phyloP scores from a whole-genome alignment of 75 land plant species.

The Cupressus sempervirens region DNA sequence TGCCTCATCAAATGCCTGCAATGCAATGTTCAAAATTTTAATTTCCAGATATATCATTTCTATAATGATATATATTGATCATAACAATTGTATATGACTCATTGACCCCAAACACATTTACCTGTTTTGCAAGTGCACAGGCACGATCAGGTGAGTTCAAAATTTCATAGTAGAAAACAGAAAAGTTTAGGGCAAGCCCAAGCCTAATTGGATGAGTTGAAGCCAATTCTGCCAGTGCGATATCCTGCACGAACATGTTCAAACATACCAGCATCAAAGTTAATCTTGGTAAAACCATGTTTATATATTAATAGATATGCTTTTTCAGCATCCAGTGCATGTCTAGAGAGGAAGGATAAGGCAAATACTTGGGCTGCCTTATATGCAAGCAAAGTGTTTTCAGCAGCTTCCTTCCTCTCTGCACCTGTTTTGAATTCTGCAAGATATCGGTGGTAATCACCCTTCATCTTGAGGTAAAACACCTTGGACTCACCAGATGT shows the following conservation, averaged over 20 bases:
- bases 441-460: slow-evolving; percentile 66
- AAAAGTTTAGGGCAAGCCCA: slow-evolving; percentile 73
- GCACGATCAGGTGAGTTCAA: slow-evolving; percentile 75
- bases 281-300: background rate
- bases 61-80: background rate
- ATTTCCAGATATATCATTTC: background rate
- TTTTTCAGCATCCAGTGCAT: background rate
- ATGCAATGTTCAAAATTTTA: background rate
- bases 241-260: slow-evolving; percentile 33
- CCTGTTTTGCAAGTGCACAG: slow-evolving; percentile 76
- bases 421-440: slow-evolving; percentile 68
- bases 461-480: slow-evolving; percentile 77
- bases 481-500: slow-evolving; percentile 60
- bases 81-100: background rate
- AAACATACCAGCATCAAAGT: background rate
- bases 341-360: background rate
- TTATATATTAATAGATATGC: background rate
- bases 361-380: slow-evolving; percentile 61
- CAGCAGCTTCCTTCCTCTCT: slow-evolving; percentile 65
- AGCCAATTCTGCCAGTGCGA: slow-evolving; percentile 54
- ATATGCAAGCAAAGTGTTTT: slow-evolving; percentile 58
- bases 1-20: slow-evolving; percentile 73
- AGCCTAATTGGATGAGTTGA: slow-evolving; percentile 71
- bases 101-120: background rate
- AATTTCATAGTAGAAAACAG: slow-evolving; percentile 77